phyloP scores from a whole-genome alignment of 495 filamentous ascomycete genomes.

The Lepidopterella palustris region DNA sequence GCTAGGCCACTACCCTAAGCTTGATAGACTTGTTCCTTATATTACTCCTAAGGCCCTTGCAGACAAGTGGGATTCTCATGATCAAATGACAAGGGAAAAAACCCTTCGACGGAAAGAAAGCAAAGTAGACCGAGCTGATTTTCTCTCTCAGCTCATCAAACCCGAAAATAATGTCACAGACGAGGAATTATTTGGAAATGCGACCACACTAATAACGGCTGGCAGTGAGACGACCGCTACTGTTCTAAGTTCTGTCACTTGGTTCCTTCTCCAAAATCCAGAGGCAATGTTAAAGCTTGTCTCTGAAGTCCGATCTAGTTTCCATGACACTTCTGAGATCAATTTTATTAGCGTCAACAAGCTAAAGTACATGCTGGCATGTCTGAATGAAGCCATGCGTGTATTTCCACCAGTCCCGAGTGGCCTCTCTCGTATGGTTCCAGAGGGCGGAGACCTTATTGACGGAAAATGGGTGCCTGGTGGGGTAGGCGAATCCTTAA shows the following conservation, averaged over 20 bases:
- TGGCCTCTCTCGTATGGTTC: background rate
- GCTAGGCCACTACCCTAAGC: background rate
- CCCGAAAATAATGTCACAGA: background rate
- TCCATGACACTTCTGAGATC: background rate
- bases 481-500: background rate
- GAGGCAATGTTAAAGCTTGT: background rate
- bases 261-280: background rate
- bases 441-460: background rate
- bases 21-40: background rate
- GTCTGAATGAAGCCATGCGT: background rate
- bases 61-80: background rate
- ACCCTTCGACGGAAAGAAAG: slow-evolving; percentile 13
- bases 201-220: background rate
- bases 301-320: background rate
- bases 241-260: background rate
- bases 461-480: background rate
- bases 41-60: background rate
- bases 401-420: background rate
- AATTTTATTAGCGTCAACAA: background rate
- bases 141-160: background rate
- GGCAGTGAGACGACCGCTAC: background rate
- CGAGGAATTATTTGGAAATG: background rate
- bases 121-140: background rate
- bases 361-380: background rate
- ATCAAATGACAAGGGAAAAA: slow-evolving; percentile 10